Base-by-base conservation (phyloP, 2,329 filamentous ascomycete genomes). In the Coniochaeta ligniaria region DNA sequence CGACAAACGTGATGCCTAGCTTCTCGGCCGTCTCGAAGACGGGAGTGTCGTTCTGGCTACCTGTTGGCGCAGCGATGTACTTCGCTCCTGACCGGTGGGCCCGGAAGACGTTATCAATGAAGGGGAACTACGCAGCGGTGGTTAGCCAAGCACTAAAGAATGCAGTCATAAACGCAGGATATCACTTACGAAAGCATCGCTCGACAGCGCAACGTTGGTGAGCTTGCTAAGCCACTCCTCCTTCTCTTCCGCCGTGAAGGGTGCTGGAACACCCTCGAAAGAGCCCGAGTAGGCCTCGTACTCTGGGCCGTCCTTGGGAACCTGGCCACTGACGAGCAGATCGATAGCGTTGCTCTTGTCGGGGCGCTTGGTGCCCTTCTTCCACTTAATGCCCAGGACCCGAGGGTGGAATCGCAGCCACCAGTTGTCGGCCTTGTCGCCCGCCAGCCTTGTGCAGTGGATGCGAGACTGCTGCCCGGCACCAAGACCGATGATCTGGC, bases 301-400 rank as follows among this genome's bases (percentile, higher is more conserved):
- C 82, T 99, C 95, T 41, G 90, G 82, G 2, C 92, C 93, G 22
- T 83, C 85, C 75, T 89, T 89, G 60, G 94, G 93, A 28, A 97
- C 85, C 76, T 96, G 84, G 59, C 94, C 94, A 63, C 91, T 95
- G 74, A 95, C 95, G 65, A 98, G 86, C 71, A 98, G 82, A 73
- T 98, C 95, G 71, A 98, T 97, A 66, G 93, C 94, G 74, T 99
- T 99, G 81, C 90, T 96, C 86, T 98, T 99, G 75, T 97, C 94
- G 55, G 95, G 85, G 61, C 95, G 87, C 87, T 98, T 98, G 72
- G 90, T 92, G 69, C 95, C 94, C 80, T 95, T 94, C 84, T 96
- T 97, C 91, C 92, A 99, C 80, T 94, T 91, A 74, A 99, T 89
- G 71, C 80, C 83, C 57, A 98, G 83, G 14, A 95, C 91, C 59